Conservation (phyloP, 768 basidiomycete genomes). For the Fomitopsis serialis region DNA sequence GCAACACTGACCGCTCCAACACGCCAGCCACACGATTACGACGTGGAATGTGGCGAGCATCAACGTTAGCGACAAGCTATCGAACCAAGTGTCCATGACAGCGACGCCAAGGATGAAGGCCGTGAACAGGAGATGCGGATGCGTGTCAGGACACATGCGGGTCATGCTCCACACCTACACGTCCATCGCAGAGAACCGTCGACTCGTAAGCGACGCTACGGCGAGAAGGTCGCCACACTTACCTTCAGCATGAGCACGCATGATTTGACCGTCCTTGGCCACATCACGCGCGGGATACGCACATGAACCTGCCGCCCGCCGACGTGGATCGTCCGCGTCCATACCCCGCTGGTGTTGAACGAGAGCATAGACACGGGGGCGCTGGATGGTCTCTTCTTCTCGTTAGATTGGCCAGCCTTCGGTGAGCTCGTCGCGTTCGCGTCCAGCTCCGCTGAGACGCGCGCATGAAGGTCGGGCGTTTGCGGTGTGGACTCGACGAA, state of each 20-base stretch:
- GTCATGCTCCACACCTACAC: conserved; percentile 18
- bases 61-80: conserved; percentile 31
- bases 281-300: conserved; percentile 10
- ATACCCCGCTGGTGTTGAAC: not conserved
- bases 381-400: conserved; percentile 1
- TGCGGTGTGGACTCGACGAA: not conserved
- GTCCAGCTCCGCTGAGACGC: conserved; percentile 1
- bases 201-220: not conserved
- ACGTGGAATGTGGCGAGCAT: conserved; percentile 38
- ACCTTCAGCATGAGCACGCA: conserved; percentile 33
- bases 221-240: not conserved
- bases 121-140: conserved; percentile 20
- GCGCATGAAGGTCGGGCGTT: not conserved
- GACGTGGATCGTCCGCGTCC: not conserved
- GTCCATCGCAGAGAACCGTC: not conserved
- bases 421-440: not conserved
- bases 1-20: conserved; percentile 5
- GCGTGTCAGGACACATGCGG: conserved; percentile 20
- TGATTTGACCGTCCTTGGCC: conserved; percentile 29
- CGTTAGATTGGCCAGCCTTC: not conserved
- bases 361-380: not conserved
- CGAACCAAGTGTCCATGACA: conserved; percentile 41
- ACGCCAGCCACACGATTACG: conserved; percentile 18
- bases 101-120: conserved; percentile 30
- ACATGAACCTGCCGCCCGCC: conserved; percentile 5